Percentiles rank a stretch among this genome's conserved stretches.
These are phyloP conservation scores for Glonium stellatum DNA, from an alignment of 495 filamentous ascomycete species.

Conservation along the genomic window DNA sequence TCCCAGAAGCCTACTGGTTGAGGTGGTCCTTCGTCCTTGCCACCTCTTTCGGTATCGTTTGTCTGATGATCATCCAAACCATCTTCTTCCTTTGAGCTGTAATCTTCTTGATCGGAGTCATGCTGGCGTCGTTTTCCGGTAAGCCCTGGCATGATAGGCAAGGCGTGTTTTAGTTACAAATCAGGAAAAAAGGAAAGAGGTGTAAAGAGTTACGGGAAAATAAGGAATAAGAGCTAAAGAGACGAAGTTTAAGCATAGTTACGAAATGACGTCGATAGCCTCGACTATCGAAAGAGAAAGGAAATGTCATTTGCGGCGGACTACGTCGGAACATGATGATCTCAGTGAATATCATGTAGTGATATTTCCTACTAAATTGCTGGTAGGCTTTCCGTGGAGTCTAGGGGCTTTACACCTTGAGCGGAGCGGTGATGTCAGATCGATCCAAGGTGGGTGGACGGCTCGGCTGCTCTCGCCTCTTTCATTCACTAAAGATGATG, in stretches of 20 bases:
- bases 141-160: neutral
- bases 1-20: constrained; percentile 7
- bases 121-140: neutral
- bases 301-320: neutral
- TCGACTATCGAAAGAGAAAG: neutral
- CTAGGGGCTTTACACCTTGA: neutral
- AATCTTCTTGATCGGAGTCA: neutral
- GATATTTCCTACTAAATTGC: neutral
- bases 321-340: neutral
- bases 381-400: neutral
- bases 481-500: too few relatives aligned
- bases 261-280: neutral
- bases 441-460: neutral
- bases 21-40: neutral
- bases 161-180: neutral
- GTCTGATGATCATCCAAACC: neutral
- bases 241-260: neutral
- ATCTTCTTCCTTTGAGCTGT: neutral
- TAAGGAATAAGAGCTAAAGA: neutral
- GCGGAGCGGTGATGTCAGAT: neutral
- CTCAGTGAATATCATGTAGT: neutral
- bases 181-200: neutral
- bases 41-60: neutral
- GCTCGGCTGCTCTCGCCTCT: too few relatives aligned
- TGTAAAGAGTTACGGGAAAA: neutral